Evolutionary conservation across 208 protist genomes (phyloP).

Genomic region (Strigomonas galati): DNA sequence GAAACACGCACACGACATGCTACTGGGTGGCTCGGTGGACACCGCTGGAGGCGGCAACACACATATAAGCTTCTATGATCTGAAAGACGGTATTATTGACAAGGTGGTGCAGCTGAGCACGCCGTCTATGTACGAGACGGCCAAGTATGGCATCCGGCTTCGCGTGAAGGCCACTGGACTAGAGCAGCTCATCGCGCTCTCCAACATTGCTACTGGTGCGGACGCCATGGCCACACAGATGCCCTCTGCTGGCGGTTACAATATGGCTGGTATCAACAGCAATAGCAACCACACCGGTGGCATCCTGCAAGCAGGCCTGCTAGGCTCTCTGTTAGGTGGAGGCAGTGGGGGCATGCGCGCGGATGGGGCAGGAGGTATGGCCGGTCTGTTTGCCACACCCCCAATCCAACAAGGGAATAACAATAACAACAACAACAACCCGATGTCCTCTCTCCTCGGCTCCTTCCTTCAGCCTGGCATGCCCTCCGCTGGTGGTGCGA

Average conservation of each 20-base stretch:
- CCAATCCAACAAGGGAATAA: not conserved
- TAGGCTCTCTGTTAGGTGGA: too few relatives aligned
- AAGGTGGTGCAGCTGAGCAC: conserved; percentile 7
- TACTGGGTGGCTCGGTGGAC: too few relatives aligned
- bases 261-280: not conserved
- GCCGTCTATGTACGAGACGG: not conserved
- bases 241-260: not conserved
- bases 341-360: not conserved
- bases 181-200: conserved; percentile 8
- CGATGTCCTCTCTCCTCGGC: not conserved
- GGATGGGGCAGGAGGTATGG: not conserved
- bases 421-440: conserved; percentile 5
- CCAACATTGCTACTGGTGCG: not conserved
- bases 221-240: not conserved
- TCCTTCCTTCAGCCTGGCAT: not conserved
- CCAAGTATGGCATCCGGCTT: conserved; percentile 17
- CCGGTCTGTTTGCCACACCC: not conserved
- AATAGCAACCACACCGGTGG: not conserved
- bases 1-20: too few relatives aligned
- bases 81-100: not conserved
- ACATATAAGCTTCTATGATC: not conserved
- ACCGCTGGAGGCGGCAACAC: not conserved
- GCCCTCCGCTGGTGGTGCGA: too few relatives aligned
- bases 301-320: not conserved
- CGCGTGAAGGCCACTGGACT: conserved; percentile 25